phyloP scores from a whole-genome alignment of 371 early-diverging fungal genomes.

The Mortierella sp. region DNA sequence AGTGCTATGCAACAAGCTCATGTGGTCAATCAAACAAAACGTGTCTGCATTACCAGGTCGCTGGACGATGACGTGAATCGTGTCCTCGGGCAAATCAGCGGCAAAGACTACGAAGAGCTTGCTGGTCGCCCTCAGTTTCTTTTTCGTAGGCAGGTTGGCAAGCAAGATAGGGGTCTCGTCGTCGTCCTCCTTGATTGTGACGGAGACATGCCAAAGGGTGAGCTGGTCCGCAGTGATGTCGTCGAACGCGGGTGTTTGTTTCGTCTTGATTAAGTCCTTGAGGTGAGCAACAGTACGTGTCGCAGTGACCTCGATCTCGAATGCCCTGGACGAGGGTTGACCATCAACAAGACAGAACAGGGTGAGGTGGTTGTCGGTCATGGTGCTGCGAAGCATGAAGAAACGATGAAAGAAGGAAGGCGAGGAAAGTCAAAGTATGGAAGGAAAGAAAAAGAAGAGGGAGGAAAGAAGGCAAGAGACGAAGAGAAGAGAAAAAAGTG shows the following conservation, averaged over 20 bases:
- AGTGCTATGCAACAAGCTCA: no score
- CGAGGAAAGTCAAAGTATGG: no score
- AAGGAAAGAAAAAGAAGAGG: no score
- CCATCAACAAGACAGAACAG: slow-evolving; percentile 25
- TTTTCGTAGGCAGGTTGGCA: background rate
- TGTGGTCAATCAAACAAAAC: no score
- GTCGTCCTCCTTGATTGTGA: slow-evolving; percentile 3
- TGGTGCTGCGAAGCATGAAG: background rate
- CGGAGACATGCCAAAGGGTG: slow-evolving; percentile 18
- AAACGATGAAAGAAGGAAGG: no score
- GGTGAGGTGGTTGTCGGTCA: slow-evolving; percentile 4
- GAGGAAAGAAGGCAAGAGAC: no score
- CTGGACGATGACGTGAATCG: slow-evolving; percentile 13
- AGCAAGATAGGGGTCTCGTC: background rate
- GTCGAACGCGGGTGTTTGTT: slow-evolving; percentile 1
- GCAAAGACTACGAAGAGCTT: background rate
- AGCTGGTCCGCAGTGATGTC: slow-evolving; percentile 13
- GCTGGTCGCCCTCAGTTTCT: background rate
- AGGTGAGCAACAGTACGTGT: slow-evolving; percentile 11
- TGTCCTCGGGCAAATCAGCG: background rate
- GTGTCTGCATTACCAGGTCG: slow-evolving; percentile 6
- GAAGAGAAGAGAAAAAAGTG: no score
- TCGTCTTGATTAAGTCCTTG: slow-evolving; percentile 19
- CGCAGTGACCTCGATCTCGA: background rate
- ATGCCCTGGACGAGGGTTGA: slow-evolving; percentile 2